phyloP scores from a whole-genome alignment of 495 filamentous ascomycete species.

The Usnea hakonensis region DNA sequence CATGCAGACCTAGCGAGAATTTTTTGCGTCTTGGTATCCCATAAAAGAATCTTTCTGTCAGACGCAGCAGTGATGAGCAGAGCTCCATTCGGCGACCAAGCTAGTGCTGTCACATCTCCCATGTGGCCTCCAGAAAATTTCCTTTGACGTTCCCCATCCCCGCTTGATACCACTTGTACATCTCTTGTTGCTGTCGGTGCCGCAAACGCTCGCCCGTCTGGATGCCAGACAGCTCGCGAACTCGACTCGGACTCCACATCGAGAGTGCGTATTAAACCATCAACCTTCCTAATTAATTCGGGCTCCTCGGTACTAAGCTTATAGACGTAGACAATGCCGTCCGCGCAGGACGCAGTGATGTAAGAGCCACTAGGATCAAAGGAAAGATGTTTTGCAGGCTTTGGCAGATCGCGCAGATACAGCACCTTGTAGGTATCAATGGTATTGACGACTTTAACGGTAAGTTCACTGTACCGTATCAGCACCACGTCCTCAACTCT shows the following conservation, averaged over 20 bases:
- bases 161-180: constrained; percentile 73
- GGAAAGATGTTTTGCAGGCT: constrained; percentile 79
- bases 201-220: constrained; percentile 87
- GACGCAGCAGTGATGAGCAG: constrained; percentile 73
- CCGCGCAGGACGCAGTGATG: constrained; percentile 74
- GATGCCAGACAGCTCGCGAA: constrained; percentile 79
- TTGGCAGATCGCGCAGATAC: constrained; percentile 70
- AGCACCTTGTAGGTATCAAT: constrained; percentile 58
- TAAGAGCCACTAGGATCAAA: constrained; percentile 77
- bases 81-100: constrained; percentile 92
- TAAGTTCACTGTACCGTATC: constrained; percentile 55
- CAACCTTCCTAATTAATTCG: constrained; percentile 69
- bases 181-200: constrained; percentile 76
- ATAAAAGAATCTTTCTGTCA: constrained; percentile 76
- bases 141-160: constrained; percentile 81
- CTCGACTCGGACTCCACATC: constrained; percentile 73
- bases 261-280: constrained; percentile 71
- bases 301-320: constrained; percentile 74
- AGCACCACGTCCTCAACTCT: background rate
- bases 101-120: constrained; percentile 76
- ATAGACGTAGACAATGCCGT: constrained; percentile 84
- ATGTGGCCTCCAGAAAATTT: constrained; percentile 69
- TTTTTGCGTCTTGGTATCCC: constrained; percentile 82
- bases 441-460: constrained; percentile 77
- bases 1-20: constrained; percentile 47